Base-by-base conservation (phyloP, 805 yeast species). In the Yarrowia bubula region DNA sequence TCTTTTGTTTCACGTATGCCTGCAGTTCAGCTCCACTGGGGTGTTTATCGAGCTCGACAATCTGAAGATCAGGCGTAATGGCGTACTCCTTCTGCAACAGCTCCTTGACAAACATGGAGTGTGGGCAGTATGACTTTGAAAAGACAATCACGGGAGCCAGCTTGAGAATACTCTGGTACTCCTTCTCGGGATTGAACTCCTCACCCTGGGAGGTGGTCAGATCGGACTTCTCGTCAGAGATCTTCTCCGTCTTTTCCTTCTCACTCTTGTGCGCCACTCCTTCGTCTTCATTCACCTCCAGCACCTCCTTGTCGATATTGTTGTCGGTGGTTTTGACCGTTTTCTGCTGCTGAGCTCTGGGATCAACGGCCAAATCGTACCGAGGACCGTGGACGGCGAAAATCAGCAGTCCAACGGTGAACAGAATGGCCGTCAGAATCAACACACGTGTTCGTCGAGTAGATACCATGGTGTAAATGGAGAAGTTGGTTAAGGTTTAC, bases 21-120 rank as follows among this genome's bases (percentile, higher is more conserved):
- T 92, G 98, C 67, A 95, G 80, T 67, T 83, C 88, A 2, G 77
- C 74, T 1, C 98, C 98, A 73, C 90, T 82, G 58, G 82, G 80
- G 74, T 91, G 96, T 71, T 80, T 81, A 76, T 93, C 98, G 62
- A 93, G 80, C 73, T 93, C 98, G 15, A 93, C 90, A 64, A 89
- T 81, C 6, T 80, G 72, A 2, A 91, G 92, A 37, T 80, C 76
- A 5, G 98, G 99, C 2, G 82, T 80, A 67, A 93, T 84, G 60
- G 81, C 81, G 75, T 90, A 92, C 69, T 84, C 83, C 18, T 81
- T 83, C 17, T 76, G 75, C 51, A 93, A 79, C 48, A 92, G 77
- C 31, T 81, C 79, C 77, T 92, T 95, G 71, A 92, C 81, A 64
- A 79, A 80, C 71, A 82, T 83, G 18, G 96, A 89, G 75, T 80